Percentiles rank a stretch among this genome's conserved stretches.
These are phyloP conservation scores for Diplosphaera chodatii DNA, from an alignment of 139 green algal genomes.

Conservation along the genomic window DNA sequence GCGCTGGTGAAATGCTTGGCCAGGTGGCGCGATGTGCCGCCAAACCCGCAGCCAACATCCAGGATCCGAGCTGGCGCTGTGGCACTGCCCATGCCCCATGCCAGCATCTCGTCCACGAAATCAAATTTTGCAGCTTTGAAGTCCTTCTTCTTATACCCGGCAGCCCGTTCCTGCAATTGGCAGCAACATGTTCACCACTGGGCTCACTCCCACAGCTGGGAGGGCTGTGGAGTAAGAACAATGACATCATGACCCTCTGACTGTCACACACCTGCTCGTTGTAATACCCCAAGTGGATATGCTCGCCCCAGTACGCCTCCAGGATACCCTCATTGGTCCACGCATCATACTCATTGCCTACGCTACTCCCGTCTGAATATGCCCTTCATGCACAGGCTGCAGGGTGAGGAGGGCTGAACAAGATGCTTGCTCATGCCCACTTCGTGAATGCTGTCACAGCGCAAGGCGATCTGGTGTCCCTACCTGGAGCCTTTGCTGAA, in stretches of 20 bases:
- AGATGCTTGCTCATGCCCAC: too few species aligned
- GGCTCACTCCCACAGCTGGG: too few species aligned
- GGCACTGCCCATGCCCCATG: slow-evolving; percentile 31
- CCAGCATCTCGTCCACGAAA: slow-evolving; percentile 86
- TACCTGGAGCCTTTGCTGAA: neutral
- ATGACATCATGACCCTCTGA: too few species aligned
- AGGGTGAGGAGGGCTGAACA: too few species aligned
- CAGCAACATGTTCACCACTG: too few species aligned
- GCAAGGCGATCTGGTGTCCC: too few species aligned
- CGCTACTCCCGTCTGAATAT: slow-evolving; percentile 78
- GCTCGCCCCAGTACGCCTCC: slow-evolving; percentile 90
- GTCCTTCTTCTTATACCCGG: slow-evolving; percentile 78
- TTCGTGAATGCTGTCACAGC: too few species aligned
- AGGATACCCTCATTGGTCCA: slow-evolving; percentile 84
- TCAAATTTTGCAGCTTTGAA: slow-evolving; percentile 93
- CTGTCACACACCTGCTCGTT: slow-evolving; percentile 54
- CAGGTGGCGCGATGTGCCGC: slow-evolving; percentile 78
- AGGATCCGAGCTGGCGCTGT: slow-evolving; percentile 56
- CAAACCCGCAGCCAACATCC: slow-evolving; percentile 93
- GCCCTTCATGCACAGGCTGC: too few species aligned
- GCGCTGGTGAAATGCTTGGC: slow-evolving; percentile 67
- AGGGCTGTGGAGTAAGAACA: too few species aligned
- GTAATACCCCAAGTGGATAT: slow-evolving; percentile 96
- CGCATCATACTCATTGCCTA: slow-evolving; percentile 88
- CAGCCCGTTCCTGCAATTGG: slow-evolving; percentile 40